phyloP scores from a whole-genome alignment of 306 rosid species.

The Parietaria judaica region DNA sequence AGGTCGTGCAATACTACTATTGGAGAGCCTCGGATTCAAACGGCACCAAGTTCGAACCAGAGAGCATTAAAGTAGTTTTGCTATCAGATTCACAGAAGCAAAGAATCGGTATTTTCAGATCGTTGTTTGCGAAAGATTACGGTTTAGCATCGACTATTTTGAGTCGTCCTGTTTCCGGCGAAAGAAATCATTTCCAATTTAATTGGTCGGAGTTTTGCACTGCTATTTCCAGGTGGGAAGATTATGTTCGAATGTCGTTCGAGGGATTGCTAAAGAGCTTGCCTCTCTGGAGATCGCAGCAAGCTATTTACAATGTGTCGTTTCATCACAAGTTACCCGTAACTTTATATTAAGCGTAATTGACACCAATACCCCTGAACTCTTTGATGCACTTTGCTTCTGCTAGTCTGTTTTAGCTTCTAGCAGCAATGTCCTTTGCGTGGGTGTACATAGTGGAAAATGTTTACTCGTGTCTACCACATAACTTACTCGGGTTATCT shows the following conservation, averaged over 20 bases:
- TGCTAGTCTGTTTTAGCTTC: too few species aligned
- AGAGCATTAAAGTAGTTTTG: slow-evolving; percentile 25
- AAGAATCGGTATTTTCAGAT: slow-evolving; percentile 31
- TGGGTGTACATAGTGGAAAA: too few species aligned
- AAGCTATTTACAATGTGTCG: slow-evolving; percentile 48
- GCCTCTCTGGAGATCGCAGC: slow-evolving; percentile 52
- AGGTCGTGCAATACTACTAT: slow-evolving; percentile 59
- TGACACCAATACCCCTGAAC: too few species aligned
- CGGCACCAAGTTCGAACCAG: slow-evolving; percentile 14
- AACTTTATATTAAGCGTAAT: too few species aligned
- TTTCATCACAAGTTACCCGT: slow-evolving; percentile 7
- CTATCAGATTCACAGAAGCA: slow-evolving; percentile 33
- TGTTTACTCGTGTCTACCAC: too few species aligned
- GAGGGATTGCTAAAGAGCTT: slow-evolving; percentile 38
- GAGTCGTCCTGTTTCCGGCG: slow-evolving; percentile 13
- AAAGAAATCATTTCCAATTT: slow-evolving; percentile 18
- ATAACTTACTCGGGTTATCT: too few species aligned
- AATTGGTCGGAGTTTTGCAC: slow-evolving; percentile 42
- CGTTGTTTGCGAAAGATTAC: slow-evolving; percentile 37
- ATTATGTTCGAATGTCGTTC: slow-evolving; percentile 32
- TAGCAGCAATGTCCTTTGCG: too few species aligned
- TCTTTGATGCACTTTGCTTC: too few species aligned
- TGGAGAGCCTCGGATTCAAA: slow-evolving; percentile 51
- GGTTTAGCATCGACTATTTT: slow-evolving; percentile 35
- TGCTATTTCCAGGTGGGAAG: slow-evolving; percentile 45